Evolutionary conservation across 305 asterid species (phyloP).

Genomic region (Fraxinus baroniana): DNA sequence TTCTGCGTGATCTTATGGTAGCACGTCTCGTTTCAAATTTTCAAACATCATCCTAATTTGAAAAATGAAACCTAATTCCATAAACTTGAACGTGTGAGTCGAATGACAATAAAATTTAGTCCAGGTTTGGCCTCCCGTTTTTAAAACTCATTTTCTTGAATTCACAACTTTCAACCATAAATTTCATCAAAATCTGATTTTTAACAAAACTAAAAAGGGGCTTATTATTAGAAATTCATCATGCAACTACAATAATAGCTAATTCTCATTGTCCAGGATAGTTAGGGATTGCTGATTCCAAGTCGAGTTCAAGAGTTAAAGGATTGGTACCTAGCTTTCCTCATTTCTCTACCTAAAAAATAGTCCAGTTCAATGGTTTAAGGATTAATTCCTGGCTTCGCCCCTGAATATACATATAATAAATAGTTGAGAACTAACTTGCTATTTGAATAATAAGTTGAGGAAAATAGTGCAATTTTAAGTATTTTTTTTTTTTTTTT

Average conservation of each 20-base stretch:
- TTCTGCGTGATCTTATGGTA: background rate
- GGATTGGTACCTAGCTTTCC: background rate
- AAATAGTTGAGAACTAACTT: background rate
- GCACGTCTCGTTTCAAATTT: background rate
- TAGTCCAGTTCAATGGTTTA: too few species aligned
- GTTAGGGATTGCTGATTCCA: background rate
- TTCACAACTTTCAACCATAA: background rate
- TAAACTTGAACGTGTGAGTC: background rate
- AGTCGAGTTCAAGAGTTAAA: background rate
- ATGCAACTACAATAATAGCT: background rate
- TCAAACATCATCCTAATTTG: background rate
- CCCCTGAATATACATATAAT: background rate
- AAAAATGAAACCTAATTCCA: too few species aligned
- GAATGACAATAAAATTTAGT: background rate
- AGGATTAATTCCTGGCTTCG: too few species aligned
- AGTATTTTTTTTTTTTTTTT: background rate
- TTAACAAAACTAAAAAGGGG: too few species aligned
- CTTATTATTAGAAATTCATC: background rate
- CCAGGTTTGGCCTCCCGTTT: background rate
- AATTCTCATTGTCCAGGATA: background rate
- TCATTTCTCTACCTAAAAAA: background rate
- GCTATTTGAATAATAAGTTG: background rate
- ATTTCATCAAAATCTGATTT: too few species aligned
- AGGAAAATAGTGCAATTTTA: conserved; percentile 18
- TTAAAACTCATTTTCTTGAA: too few species aligned